Evolutionary conservation across 208 protist genomes (phyloP).

Genomic region (Leishmania aethiopica): DNA sequence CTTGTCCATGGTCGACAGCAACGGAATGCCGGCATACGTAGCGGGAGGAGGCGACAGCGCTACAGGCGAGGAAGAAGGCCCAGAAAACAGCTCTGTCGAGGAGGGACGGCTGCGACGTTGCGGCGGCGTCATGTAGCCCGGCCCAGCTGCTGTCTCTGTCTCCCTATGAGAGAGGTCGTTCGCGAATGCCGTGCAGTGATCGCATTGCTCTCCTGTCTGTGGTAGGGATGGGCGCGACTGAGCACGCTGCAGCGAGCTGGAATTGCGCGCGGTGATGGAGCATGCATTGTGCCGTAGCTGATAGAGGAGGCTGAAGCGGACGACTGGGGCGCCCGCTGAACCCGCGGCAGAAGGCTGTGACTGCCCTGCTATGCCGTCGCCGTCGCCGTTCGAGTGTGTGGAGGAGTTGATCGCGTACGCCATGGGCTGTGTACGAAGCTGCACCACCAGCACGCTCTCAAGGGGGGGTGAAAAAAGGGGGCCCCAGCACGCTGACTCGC

Average conservation of each 20-base stretch:
- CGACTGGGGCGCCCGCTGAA: conserved; percentile 3
- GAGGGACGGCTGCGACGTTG: not conserved
- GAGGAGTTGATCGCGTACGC: not conserved
- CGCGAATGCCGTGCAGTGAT: not conserved
- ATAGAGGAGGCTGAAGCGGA: conserved; percentile 49
- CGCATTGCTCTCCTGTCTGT: not conserved
- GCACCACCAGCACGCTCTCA: not conserved
- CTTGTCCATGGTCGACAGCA: conserved; percentile 52
- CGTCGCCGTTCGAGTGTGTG: not conserved
- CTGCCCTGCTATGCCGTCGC: not conserved
- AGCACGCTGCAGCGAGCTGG: conserved; percentile 2
- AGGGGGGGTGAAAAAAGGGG: not conserved
- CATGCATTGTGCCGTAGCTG: conserved; percentile 23
- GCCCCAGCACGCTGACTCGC: not conserved
- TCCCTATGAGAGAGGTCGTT: not conserved
- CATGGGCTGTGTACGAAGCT: not conserved
- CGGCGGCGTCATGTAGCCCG: not conserved
- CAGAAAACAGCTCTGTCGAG: not conserved
- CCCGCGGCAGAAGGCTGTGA: not conserved
- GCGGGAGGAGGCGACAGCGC: not conserved
- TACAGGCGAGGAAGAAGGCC: not conserved
- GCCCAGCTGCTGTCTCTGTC: not conserved
- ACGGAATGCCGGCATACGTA: not conserved
- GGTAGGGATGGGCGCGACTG: not conserved
- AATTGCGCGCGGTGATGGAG: conserved; percentile 23